Base-by-base conservation (phyloP, 495 filamentous ascomycete species). In the Hypoxylon intermedium region DNA sequence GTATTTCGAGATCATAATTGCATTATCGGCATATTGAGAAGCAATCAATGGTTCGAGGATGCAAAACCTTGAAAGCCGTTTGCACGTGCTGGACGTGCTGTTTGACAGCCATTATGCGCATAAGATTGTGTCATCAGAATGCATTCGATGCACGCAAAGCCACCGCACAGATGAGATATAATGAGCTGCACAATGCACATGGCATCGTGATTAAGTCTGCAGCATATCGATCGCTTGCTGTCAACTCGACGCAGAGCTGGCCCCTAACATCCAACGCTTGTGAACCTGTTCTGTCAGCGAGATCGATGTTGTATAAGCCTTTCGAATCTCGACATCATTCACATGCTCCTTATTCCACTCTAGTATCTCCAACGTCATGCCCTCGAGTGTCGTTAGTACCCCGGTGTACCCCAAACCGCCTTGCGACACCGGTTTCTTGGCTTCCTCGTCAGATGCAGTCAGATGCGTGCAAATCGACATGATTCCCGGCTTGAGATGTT, bases 351-450 rank as follows among this genome's bases (percentile, higher is more conserved):
- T 52, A 67, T 84, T 83, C 80, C 82, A 85, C 44, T 83, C 77
- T 3, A 81, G 59, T 11, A 86, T 48, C 56, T 85, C 73, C 60
- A 78, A 75, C 43, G 72, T 72, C 78, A 85, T 79, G 3, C 82
- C 83, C 5, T 84, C 77, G 6, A 85, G 56, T 6, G 81, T 85
- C 0, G 75, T 82, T 16, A 85, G 28, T 0, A 82, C 74, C 1
- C 80, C 72, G 0, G 61, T 48, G 63, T 84, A 85, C 4, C 81
- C 84, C 19, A 86, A 45, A 1, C 82, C 82, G 3, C 83, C 83
- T 15, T 72, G 34, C 15, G 70, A 69, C 0, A 81, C 77, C 1
- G 74, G 55, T 63, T 71, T 72, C 21, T 73, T 67, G 3, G 75
- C 78, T 6, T 74, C 74, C 0, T 70, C 68, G 58, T 85, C 78